These are phyloP conservation scores for Amanita molliuscula DNA, from an alignment of 768 basidiomycete species.

Conservation along the genomic window DNA sequence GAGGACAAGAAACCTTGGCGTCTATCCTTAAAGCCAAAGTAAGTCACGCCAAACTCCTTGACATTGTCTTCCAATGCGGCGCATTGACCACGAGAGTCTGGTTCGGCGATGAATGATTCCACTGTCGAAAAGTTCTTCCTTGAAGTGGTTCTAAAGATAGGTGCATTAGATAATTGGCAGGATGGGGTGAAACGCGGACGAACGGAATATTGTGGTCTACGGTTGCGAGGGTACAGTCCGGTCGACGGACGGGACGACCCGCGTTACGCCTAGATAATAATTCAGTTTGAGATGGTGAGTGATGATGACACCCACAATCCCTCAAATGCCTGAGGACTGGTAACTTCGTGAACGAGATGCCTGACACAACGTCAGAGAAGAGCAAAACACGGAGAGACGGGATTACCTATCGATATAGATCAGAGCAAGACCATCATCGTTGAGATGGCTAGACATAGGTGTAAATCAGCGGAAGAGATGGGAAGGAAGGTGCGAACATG, in stretches of 20 bases:
- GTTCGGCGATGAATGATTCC: constrained; percentile 67
- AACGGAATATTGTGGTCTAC: constrained; percentile 86
- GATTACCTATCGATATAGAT: constrained; percentile 75
- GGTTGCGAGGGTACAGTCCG: constrained; percentile 85
- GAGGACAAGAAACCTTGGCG: constrained; percentile 53
- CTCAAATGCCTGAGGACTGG: constrained; percentile 89
- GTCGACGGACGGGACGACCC: constrained; percentile 65
- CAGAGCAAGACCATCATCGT: constrained; percentile 69
- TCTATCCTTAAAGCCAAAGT: constrained; percentile 84
- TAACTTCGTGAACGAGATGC: constrained; percentile 80
- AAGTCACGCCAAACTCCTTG: constrained; percentile 84
- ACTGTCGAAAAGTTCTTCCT: constrained; percentile 69
- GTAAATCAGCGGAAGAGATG: constrained; percentile 4
- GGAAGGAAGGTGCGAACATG: constrained; percentile 41
- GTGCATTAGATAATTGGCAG: constrained; percentile 3
- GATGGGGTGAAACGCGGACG: constrained; percentile 17
- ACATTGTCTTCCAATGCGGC: constrained; percentile 81
- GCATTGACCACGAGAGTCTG: constrained; percentile 80
- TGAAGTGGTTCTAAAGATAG: constrained; percentile 46
- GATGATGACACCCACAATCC: constrained; percentile 45
- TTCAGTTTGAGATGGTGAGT: not conserved
- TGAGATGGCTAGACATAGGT: constrained; percentile 40
- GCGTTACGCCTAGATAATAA: constrained; percentile 49
- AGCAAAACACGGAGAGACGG: not conserved
- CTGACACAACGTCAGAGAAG: constrained; percentile 18